A percentile compares a stretch with the other conserved stretches of the same genome.
phyloP scores from a whole-genome alignment of 495 filamentous ascomycete species.

The Aspergillus cavernicola region DNA sequence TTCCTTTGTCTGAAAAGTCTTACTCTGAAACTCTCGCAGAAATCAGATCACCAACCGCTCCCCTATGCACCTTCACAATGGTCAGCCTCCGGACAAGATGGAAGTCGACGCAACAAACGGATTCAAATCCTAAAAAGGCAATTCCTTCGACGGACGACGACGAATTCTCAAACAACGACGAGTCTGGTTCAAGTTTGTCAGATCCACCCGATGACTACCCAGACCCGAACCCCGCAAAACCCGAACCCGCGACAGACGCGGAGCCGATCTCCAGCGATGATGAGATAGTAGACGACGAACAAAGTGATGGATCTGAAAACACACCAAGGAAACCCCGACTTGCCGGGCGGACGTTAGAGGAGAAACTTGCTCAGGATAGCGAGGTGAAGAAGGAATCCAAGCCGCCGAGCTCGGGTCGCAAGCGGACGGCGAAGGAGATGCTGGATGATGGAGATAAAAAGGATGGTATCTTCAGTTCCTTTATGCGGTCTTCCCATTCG shows the following conservation, averaged over 20 bases:
- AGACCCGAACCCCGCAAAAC: background rate
- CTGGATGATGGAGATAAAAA: slow-evolving; percentile 8
- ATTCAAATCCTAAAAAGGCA: background rate
- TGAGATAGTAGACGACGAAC: background rate
- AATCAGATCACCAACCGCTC: too few species aligned
- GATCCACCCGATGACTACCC: too few species aligned
- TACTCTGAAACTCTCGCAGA: too few species aligned
- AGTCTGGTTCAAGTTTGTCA: too few species aligned
- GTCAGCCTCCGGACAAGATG: background rate
- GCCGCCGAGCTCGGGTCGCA: slow-evolving; percentile 9
- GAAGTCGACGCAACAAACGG: background rate
- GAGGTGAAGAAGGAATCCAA: slow-evolving; percentile 6
- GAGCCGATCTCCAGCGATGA: slow-evolving; percentile 18
- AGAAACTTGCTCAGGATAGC: slow-evolving; percentile 19
- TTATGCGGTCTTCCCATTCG: slow-evolving; percentile 7
- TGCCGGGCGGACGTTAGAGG: slow-evolving; percentile 17
- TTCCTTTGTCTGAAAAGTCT: too few species aligned
- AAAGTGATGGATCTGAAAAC: slow-evolving; percentile 2
- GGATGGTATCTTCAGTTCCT: slow-evolving; percentile 13
- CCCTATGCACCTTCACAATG: too few species aligned
- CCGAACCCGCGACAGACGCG: slow-evolving; percentile 25
- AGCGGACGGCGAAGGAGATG: slow-evolving; percentile 10
- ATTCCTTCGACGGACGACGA: too few species aligned
- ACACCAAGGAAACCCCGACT: slow-evolving; percentile 12
- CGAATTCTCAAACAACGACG: too few species aligned